Evolutionary conservation across 768 basidiomycete genomes (phyloP).

Genomic region (Xerocomellus intermedius): DNA sequence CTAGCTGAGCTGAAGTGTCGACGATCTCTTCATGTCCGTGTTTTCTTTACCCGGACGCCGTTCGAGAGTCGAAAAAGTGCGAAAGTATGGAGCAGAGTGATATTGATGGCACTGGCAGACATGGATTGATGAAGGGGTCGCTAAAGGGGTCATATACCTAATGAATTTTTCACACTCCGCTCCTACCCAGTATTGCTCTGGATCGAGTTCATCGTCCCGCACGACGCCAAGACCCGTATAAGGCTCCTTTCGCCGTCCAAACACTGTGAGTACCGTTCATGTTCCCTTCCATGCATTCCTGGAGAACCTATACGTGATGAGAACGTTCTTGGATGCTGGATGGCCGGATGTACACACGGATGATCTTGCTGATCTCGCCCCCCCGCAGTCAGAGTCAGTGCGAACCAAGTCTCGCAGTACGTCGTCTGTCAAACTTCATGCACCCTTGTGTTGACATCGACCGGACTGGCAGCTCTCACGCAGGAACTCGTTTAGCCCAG

Average conservation of each 20-base stretch:
- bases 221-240: slow-evolving; percentile 38
- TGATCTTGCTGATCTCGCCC: slow-evolving; percentile 27
- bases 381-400: slow-evolving; percentile 34
- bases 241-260: slow-evolving; percentile 25
- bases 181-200: slow-evolving; percentile 2
- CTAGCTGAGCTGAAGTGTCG: background rate
- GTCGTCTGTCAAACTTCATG: slow-evolving; percentile 13
- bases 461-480: slow-evolving; percentile 29
- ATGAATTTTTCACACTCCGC: slow-evolving; percentile 27
- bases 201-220: slow-evolving; percentile 28
- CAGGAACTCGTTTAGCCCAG: slow-evolving; percentile 37
- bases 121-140: background rate
- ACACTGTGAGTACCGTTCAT: slow-evolving; percentile 22
- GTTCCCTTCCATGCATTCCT: background rate
- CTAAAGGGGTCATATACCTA: slow-evolving; percentile 7
- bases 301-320: slow-evolving; percentile 2
- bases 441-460: background rate
- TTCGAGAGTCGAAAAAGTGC: background rate
- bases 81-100: background rate
- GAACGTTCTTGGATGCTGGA: slow-evolving; percentile 31
- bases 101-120: background rate
- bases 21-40: background rate
- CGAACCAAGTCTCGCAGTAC: slow-evolving; percentile 37
- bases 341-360: slow-evolving; percentile 27
- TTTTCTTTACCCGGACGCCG: background rate